Base-by-base conservation (phyloP, 768 basidiomycete species). In the Lactifluus hygrophoroides region DNA sequence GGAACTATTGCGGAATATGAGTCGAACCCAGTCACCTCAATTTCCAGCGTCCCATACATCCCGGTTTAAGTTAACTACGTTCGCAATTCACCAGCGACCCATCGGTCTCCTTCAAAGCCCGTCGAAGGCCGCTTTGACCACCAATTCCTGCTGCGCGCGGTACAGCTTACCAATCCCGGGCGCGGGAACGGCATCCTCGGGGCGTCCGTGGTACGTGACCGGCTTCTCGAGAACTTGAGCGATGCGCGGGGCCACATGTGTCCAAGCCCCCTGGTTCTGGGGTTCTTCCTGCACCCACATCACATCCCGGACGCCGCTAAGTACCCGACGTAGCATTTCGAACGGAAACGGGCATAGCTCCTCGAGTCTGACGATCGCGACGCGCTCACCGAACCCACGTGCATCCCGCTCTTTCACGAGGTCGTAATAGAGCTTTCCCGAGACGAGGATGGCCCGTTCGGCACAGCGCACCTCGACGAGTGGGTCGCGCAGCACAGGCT, bases 271-370 rank as follows among this genome's bases (percentile, higher is more conserved):
- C 70, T 94, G 92, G 67, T 96, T 95, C 67, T 75, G 80, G 3
- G 92, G 85, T 67, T 94, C 93, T 67, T 94, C 93, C 68, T 96
- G 93, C 17, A 90, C 74, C 83, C 88, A 95, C 8, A 79, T 45
- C 32, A 79, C 66, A 52, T 82, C 77, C 3, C 65, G 61, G 0
- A 71, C 77, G 17, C 66, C 54, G 40, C 63, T 48, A 32, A 94
- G 69, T 1, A 74, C 73, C 3, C 73, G 65, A 3, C 69, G 66
- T 0, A 94, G 71, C 23, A 73, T 72, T 0, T 67, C 56, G 69
- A 90, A 92, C 0, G 94, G 93, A 81, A 96, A 95, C 0, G 93
- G 94, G 7, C 84, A 81, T 2, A 95, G 75, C 68, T 94, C 93
- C 67, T 95, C 90, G 43, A 92, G 66, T n/a, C 89, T 81, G 30